Base-by-base conservation (phyloP, 108 stramenopile genomes). In the Nitzschia inconspicua region DNA sequence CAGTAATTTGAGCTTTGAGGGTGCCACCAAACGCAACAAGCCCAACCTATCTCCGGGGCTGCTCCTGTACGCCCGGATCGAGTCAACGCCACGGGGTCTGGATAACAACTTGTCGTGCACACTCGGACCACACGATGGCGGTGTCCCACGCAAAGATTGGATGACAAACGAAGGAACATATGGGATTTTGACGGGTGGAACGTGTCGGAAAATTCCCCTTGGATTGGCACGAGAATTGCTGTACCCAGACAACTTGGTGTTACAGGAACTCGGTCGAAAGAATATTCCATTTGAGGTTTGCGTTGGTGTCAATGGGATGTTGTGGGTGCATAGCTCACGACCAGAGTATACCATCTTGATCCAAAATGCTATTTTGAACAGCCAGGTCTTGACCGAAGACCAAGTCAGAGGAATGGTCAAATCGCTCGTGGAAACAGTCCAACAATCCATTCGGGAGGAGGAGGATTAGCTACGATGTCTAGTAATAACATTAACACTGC, bases 151-250 rank as follows among this genome's bases (percentile, higher is more conserved):
- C 0, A 88, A 85, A 49, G 91, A 92, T 67, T 92, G 91, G 91
- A 80, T 88, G 77, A 92, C 91, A 14, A 77, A 84, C 58, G 91
- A 92, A 68, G 87, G 83, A 25, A 72, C 79, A 0, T 92, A 92
- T 56, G 91, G 91, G 27, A 76, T 77, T 44, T 70, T 92, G 11
- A 65, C 76, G 43, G 87, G 87, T 26, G 87, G 87, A 6, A 86
- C 83, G 2, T 59, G 72, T 3, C 57, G 56, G 7, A 63, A 70
- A 29, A 72, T 92, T 10, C 75, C 91, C 1, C 52, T 83, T 9
- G 91, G 87, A 41, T 63, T 92, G 70, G 85, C 91, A 2, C 68
- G 86, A 18, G 80, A 86, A 37, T 58, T 92, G 24, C 40, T 92
- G 26, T 57, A 68, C 30, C 85, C 91, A 0, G 47, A 44, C 27